Conservation (phyloP, 108 stramenopile species). For the Parietichytrium sp. region DNA sequence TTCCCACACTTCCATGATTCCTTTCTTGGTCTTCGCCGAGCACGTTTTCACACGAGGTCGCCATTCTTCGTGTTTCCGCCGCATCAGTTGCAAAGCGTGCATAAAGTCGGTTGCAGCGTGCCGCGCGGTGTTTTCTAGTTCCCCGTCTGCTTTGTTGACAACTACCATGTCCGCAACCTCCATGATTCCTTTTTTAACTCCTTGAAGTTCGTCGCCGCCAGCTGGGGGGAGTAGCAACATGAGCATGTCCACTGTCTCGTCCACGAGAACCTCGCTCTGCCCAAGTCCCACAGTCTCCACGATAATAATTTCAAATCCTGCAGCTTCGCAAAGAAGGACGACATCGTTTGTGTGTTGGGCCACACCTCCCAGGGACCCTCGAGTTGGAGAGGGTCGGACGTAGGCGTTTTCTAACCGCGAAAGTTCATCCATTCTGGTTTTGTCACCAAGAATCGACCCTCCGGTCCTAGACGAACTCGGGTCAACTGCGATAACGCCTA, state of each 20-base stretch:
- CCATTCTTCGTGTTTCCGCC: slow-evolving; percentile 46
- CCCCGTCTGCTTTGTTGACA: slow-evolving; percentile 93
- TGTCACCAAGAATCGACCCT: slow-evolving; percentile 95
- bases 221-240: slow-evolving; percentile 84
- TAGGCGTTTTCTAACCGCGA: slow-evolving; percentile 73
- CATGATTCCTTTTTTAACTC: slow-evolving; percentile 94
- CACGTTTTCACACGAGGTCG: slow-evolving; percentile 48
- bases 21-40: slow-evolving; percentile 40
- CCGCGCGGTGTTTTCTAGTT: neutral
- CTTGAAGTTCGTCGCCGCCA: slow-evolving; percentile 92
- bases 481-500: slow-evolving; percentile 57
- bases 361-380: slow-evolving; percentile 86
- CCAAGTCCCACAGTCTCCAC: slow-evolving; percentile 96
- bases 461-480: slow-evolving; percentile 81
- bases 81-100: slow-evolving; percentile 40
- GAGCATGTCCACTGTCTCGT: slow-evolving; percentile 81
- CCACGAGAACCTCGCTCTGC: slow-evolving; percentile 86
- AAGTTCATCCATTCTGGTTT: slow-evolving; percentile 90
- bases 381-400: slow-evolving; percentile 86
- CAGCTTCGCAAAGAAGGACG: slow-evolving; percentile 80
- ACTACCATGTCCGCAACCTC: slow-evolving; percentile 89
- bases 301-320: slow-evolving; percentile 81
- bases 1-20: slow-evolving; percentile 49
- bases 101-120: slow-evolving; percentile 35
- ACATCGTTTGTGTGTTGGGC: slow-evolving; percentile 88